These are phyloP conservation scores for Aspergillus sp. DNA, from an alignment of 2,329 filamentous ascomycete genomes.

Conservation along the genomic window DNA sequence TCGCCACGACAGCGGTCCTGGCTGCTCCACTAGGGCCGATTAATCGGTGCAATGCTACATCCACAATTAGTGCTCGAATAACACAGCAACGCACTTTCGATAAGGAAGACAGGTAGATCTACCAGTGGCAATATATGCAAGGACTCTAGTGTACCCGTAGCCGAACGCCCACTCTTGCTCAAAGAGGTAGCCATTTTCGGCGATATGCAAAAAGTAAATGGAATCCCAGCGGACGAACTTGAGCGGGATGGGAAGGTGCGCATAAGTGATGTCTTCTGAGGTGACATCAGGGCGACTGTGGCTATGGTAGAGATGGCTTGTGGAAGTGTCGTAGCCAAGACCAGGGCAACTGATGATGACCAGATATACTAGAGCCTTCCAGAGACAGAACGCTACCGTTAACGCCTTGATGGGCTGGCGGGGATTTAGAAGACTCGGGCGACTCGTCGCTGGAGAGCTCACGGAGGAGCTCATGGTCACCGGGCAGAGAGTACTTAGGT, in stretches of 20 bases:
- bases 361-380: slow-evolving; percentile 59
- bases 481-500: neutral
- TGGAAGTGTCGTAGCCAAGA: slow-evolving; percentile 65
- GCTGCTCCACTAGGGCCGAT: slow-evolving; percentile 24
- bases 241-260: slow-evolving; percentile 30
- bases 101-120: slow-evolving; percentile 30
- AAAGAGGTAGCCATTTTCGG: slow-evolving; percentile 57
- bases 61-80: slow-evolving; percentile 15
- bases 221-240: slow-evolving; percentile 64
- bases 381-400: slow-evolving; percentile 50
- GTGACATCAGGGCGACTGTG: slow-evolving; percentile 15
- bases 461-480: slow-evolving; percentile 1
- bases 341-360: slow-evolving; percentile 56
- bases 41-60: slow-evolving; percentile 27
- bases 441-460: slow-evolving; percentile 6
- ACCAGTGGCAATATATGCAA: slow-evolving; percentile 43
- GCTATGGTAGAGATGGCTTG: slow-evolving; percentile 47
- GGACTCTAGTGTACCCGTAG: slow-evolving; percentile 53
- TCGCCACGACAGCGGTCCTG: slow-evolving; percentile 54
- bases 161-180: slow-evolving; percentile 71
- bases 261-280: slow-evolving; percentile 9
- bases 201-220: slow-evolving; percentile 60
- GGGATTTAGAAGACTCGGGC: slow-evolving; percentile 26
- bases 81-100: neutral
- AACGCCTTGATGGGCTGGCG: slow-evolving; percentile 37